Conservation (phyloP, 2,329 filamentous ascomycete genomes). For the Colletotrichum higginsianum region DNA sequence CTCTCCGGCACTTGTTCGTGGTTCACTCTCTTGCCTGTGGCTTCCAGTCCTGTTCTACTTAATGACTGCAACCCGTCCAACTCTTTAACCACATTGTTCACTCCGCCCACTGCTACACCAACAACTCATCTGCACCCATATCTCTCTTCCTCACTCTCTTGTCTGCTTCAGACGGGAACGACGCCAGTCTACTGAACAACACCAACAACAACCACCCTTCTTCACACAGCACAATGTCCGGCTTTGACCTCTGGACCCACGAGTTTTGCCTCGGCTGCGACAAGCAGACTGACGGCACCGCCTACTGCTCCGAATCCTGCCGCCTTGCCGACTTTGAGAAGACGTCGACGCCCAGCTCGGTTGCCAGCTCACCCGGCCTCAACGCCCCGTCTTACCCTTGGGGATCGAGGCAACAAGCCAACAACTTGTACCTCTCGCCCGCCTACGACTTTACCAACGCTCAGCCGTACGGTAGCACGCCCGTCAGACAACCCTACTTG, state of each 20-base stretch:
- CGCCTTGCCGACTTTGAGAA: slow-evolving; percentile 89
- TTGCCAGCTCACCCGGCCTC: slow-evolving; percentile 70
- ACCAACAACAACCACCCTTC: not conserved
- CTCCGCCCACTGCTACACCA: not conserved
- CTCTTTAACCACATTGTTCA: slow-evolving; percentile 14
- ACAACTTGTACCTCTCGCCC: slow-evolving; percentile 78
- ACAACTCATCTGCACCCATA: not conserved
- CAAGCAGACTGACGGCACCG: slow-evolving; percentile 84
- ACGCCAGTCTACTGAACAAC: not conserved
- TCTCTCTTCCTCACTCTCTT: not conserved
- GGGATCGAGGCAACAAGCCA: slow-evolving; percentile 51
- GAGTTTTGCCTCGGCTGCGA: slow-evolving; percentile 97
- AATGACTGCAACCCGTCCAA: slow-evolving; percentile 31
- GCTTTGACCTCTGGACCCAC: slow-evolving; percentile 79
- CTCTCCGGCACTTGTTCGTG: slow-evolving; percentile 33
- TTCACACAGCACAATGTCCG: slow-evolving; percentile 25
- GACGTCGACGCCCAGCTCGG: slow-evolving; percentile 70
- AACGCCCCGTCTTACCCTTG: slow-evolving; percentile 66
- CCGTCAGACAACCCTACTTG: slow-evolving; percentile 60
- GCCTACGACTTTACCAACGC: slow-evolving; percentile 81
- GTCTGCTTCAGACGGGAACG: not conserved
- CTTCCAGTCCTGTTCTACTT: slow-evolving; percentile 37
- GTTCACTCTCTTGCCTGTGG: slow-evolving; percentile 32
- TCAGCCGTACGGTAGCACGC: slow-evolving; percentile 69
- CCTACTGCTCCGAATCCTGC: slow-evolving; percentile 95